These are phyloP conservation scores for Lasiodiplodia hormozganensis DNA, from an alignment of 2,329 filamentous ascomycete genomes.

Conservation along the genomic window DNA sequence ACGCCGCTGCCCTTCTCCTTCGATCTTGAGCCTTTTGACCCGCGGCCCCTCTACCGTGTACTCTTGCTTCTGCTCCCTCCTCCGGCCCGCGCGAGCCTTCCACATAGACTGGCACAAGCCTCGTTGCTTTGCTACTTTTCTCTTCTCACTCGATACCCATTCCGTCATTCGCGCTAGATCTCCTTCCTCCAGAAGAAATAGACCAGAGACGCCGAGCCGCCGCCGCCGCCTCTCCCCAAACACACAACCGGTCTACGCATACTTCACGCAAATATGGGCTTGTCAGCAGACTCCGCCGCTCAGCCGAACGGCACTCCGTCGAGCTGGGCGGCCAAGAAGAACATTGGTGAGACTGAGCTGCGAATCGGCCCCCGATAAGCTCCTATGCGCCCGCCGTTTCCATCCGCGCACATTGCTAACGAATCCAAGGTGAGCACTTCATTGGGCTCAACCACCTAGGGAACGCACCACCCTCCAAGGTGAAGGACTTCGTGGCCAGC, in stretches of 20 bases:
- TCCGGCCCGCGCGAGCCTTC: background rate
- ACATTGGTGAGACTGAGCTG: slow-evolving; percentile 61
- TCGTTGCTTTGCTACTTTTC: slow-evolving; percentile 18
- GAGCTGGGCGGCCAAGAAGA: slow-evolving; percentile 80
- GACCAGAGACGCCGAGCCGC: background rate
- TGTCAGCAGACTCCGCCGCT: slow-evolving; percentile 23
- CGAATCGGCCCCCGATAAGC: background rate
- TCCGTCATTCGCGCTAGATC: background rate
- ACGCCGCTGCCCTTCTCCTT: too few species aligned
- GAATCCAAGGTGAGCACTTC: slow-evolving; percentile 71
- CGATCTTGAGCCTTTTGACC: too few species aligned
- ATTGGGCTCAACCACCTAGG: slow-evolving; percentile 91
- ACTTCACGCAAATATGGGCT: slow-evolving; percentile 11
- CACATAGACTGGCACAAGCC: background rate
- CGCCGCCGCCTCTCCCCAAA: slow-evolving; percentile 1
- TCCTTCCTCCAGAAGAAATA: background rate
- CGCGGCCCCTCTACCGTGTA: background rate
- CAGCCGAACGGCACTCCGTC: slow-evolving; percentile 61
- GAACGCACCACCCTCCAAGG: slow-evolving; percentile 80
- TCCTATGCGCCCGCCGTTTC: background rate
- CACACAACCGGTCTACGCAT: background rate
- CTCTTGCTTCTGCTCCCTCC: background rate
- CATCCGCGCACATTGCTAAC: background rate
- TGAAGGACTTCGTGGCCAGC: slow-evolving; percentile 93
- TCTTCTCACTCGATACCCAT: slow-evolving; percentile 2